phyloP scores from a whole-genome alignment of 2,329 filamentous ascomycete genomes.

The Malbranchea zuffiana region DNA sequence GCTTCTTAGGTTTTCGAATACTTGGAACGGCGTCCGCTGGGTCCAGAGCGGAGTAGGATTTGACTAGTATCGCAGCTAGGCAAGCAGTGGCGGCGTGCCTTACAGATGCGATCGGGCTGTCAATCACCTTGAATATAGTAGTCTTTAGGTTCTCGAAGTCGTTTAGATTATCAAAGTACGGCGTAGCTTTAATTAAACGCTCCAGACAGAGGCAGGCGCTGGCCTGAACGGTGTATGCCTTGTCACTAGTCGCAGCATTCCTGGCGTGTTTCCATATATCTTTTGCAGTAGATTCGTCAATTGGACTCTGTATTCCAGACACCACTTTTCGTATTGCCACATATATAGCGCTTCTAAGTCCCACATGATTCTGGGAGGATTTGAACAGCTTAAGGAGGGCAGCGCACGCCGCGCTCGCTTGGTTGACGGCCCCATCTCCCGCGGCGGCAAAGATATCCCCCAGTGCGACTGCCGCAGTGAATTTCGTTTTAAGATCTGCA shows the following conservation, averaged over 20 bases:
- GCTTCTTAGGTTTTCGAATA: slow-evolving; percentile 60
- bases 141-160: slow-evolving; percentile 85
- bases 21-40: slow-evolving; percentile 44
- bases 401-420: slow-evolving; percentile 64
- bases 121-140: slow-evolving; percentile 74
- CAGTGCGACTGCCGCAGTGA: slow-evolving; percentile 77
- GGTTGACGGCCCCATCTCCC: slow-evolving; percentile 79
- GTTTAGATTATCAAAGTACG: slow-evolving; percentile 74
- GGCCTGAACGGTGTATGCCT: slow-evolving; percentile 67
- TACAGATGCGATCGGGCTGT: slow-evolving; percentile 62
- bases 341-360: slow-evolving; percentile 68
- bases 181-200: slow-evolving; percentile 57
- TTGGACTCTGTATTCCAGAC: slow-evolving; percentile 60
- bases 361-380: slow-evolving; percentile 64
- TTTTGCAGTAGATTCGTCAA: slow-evolving; percentile 75
- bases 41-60: slow-evolving; percentile 59
- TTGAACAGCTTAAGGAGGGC: slow-evolving; percentile 71
- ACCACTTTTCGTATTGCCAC: slow-evolving; percentile 64
- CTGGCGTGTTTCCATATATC: slow-evolving; percentile 90
- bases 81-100: slow-evolving; percentile 79
- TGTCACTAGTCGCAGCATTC: slow-evolving; percentile 65
- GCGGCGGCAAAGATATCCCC: slow-evolving; percentile 86
- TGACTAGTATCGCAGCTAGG: slow-evolving; percentile 70
- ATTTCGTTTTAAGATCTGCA: slow-evolving; percentile 65
- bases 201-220: slow-evolving; percentile 71